Evolutionary conservation across 2,329 filamentous ascomycete genomes (phyloP).

Genomic region (Blastomyces parvus): DNA sequence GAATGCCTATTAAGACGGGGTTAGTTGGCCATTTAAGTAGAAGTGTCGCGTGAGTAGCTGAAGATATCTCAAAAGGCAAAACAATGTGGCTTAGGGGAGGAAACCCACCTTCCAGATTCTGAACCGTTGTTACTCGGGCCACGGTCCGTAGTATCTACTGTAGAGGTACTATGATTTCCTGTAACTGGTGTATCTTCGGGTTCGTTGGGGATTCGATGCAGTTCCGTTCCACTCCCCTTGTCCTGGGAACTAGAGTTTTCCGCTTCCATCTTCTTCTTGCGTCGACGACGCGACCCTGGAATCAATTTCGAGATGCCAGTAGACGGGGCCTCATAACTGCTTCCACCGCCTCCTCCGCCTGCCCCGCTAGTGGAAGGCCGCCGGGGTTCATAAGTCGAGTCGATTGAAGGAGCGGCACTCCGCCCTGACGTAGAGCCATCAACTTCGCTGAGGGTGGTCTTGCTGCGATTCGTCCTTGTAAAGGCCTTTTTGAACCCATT

Average conservation of each 20-base stretch:
- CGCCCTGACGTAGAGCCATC: slow-evolving; percentile 22
- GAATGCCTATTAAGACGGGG: neutral
- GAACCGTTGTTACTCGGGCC: slow-evolving; percentile 23
- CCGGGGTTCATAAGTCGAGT: slow-evolving; percentile 30
- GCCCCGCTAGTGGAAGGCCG: slow-evolving; percentile 33
- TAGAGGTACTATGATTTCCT: slow-evolving; percentile 1
- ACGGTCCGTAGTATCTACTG: neutral
- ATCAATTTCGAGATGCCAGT: slow-evolving; percentile 47
- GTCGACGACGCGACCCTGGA: slow-evolving; percentile 27
- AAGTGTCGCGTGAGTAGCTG: neutral
- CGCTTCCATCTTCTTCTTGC: slow-evolving; percentile 35
- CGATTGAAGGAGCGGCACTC: slow-evolving; percentile 31
- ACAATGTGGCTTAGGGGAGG: neutral
- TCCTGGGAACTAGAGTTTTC: slow-evolving; percentile 19
- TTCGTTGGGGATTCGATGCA: slow-evolving; percentile 3
- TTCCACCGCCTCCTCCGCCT: slow-evolving; percentile 16
- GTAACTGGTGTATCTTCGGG: neutral
- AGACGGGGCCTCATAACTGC: slow-evolving; percentile 27
- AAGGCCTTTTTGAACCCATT: slow-evolving; percentile 31
- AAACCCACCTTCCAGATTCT: slow-evolving; percentile 34
- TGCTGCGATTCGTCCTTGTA: slow-evolving; percentile 29
- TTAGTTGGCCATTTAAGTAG: neutral
- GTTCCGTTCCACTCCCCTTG: slow-evolving; percentile 9
- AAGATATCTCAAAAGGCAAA: neutral
- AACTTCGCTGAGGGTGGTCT: slow-evolving; percentile 28